Evolutionary conservation across 139 green algal genomes (phyloP).

Genomic region (Desmodesmus armatus): DNA sequence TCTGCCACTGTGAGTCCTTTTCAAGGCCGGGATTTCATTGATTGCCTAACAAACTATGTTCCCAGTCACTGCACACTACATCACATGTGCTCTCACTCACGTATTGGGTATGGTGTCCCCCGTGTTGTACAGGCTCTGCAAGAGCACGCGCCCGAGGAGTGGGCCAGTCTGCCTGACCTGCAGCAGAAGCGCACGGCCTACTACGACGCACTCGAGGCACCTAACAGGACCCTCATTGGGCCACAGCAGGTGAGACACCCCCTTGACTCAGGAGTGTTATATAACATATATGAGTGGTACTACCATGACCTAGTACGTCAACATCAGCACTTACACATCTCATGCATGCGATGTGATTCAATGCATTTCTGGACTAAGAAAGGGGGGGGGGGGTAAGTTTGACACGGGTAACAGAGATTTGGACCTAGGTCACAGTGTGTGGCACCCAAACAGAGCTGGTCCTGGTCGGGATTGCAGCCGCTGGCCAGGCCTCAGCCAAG

Average conservation of each 20-base stretch:
- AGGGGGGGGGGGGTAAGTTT: too few species aligned
- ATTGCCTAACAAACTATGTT: too few species aligned
- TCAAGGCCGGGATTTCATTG: too few species aligned
- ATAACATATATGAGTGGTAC: not conserved
- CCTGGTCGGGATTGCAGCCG: too few species aligned
- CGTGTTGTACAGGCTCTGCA: not conserved
- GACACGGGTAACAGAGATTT: too few species aligned
- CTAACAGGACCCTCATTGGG: not conserved
- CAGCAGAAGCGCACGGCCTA: not conserved
- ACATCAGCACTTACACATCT: not conserved
- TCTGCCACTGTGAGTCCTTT: too few species aligned
- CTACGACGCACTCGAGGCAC: slow-evolving; percentile 9
- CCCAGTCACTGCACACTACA: too few species aligned
- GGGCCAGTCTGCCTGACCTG: not conserved
- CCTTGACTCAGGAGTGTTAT: not conserved
- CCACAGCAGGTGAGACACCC: not conserved
- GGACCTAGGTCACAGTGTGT: too few species aligned
- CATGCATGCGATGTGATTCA: not conserved
- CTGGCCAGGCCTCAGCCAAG: too few species aligned
- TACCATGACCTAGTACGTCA: not conserved
- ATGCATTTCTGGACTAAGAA: not conserved
- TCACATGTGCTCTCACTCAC: too few species aligned
- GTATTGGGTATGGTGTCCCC: too few species aligned
- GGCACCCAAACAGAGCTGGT: too few species aligned
- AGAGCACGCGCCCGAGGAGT: not conserved